Evolutionary conservation across 495 filamentous ascomycete species (phyloP).

Genomic region (Lasiosphaeria miniovina): DNA sequence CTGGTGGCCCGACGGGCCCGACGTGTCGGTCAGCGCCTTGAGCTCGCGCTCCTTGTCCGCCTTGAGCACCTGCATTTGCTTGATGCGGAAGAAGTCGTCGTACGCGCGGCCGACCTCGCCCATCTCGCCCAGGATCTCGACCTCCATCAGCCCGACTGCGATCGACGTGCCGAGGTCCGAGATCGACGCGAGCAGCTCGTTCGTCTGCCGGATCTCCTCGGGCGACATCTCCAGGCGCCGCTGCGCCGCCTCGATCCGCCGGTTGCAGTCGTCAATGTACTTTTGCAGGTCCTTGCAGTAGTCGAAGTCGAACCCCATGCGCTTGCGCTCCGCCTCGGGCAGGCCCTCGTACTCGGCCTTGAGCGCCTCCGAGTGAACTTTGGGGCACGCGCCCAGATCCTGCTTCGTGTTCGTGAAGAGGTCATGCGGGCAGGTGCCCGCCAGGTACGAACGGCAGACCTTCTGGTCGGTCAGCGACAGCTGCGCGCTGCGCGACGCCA

Average conservation of each 20-base stretch:
- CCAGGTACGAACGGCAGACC: conserved; percentile 92
- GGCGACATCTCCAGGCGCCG: conserved; percentile 92
- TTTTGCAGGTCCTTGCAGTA: conserved; percentile 93
- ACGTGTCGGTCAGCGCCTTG: conserved; percentile 86
- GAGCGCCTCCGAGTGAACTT: conserved; percentile 83
- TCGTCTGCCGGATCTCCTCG: conserved; percentile 97
- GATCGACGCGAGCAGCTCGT: conserved; percentile 85
- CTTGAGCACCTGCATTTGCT: conserved; percentile 75
- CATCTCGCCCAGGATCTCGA: conserved; percentile 79
- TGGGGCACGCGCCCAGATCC: conserved; percentile 88
- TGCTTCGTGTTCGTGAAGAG: conserved; percentile 99
- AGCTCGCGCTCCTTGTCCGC: conserved; percentile 83
- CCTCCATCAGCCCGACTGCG: conserved; percentile 78
- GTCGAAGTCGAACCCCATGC: conserved; percentile 91
- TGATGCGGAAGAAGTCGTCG: conserved; percentile 81
- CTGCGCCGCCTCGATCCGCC: conserved; percentile 86
- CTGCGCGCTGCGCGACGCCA: conserved; percentile 68
- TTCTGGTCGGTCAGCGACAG: conserved; percentile 88
- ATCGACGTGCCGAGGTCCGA: conserved; percentile 75
- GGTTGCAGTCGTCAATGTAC: conserved; percentile 95
- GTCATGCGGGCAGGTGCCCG: conserved; percentile 94
- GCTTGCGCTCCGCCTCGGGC: conserved; percentile 62
- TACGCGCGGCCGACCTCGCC: conserved; percentile 76
- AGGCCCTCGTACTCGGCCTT: conserved; percentile 81
- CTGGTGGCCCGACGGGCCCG: conserved; percentile 89